These are phyloP conservation scores for Aureobasidium vineae DNA, from an alignment of 2,329 filamentous ascomycete genomes.

Conservation along the genomic window DNA sequence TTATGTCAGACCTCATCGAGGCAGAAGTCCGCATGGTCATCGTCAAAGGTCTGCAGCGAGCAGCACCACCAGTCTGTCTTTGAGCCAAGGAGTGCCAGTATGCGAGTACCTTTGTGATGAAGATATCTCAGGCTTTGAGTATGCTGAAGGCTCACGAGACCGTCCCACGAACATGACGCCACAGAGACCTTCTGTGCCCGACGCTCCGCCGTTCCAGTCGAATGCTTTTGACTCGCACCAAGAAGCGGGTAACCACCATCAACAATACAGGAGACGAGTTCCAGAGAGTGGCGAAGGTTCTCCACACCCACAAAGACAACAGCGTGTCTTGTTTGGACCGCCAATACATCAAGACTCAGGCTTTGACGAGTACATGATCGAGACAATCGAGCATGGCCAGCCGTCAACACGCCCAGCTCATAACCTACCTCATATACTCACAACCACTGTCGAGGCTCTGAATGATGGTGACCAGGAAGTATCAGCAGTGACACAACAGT, in stretches of 20 bases:
- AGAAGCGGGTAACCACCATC: neutral
- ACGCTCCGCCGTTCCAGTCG: slow-evolving; percentile 3
- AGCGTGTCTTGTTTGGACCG: slow-evolving; percentile 18
- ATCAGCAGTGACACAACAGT: neutral
- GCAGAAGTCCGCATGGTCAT: slow-evolving; percentile 41
- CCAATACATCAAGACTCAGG: slow-evolving; percentile 41
- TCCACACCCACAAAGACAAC: neutral
- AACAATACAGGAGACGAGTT: neutral
- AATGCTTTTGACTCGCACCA: neutral
- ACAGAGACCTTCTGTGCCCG: slow-evolving; percentile 9
- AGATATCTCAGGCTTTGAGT: neutral
- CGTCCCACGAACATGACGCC: neutral
- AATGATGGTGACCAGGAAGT: neutral
- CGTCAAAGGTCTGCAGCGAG: slow-evolving; percentile 34
- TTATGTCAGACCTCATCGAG: slow-evolving; percentile 43
- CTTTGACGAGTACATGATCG: slow-evolving; percentile 38
- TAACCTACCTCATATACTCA: neutral
- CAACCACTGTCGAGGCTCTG: neutral
- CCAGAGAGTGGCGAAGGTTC: neutral
- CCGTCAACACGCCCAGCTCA: neutral
- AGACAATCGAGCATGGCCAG: slow-evolving; percentile 26
- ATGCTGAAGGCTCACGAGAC: neutral
- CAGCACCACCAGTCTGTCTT: slow-evolving; percentile 31
- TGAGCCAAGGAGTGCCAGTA: slow-evolving; percentile 5
- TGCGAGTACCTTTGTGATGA: slow-evolving; percentile 9